Base-by-base conservation (phyloP, 495 filamentous ascomycete genomes). In the Collariella sp. region DNA sequence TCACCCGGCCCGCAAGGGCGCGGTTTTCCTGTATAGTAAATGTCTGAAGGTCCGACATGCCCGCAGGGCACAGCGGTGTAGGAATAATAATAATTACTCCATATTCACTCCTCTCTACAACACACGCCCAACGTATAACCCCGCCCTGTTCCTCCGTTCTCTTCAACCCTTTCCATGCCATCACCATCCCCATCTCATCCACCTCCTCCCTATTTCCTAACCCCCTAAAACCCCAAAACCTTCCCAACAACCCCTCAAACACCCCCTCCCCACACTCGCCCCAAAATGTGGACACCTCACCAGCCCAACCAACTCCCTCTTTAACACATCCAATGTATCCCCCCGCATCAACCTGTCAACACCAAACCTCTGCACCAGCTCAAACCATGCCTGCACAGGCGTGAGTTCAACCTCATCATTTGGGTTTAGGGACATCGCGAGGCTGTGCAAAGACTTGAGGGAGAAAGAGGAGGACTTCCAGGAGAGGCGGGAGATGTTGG, bases 361-460 rank as follows among this genome's bases (percentile, higher is more conserved):
- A 7, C 62, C 62, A 54, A 65, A 72, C 35, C 54, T 29, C 12
- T 40, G 55, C 43, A 59, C 68, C 7, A 79, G 64, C 62, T 72
- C 66, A 62, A 77, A 79, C 75, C 75, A 79, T 0, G 68, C 73
- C 59, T 79, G 76, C 45, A 79, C 74, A 18, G 76, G 76, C 55
- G 75, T 70, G 29, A 79, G 63, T 55, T 77, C 75, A 15, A 57
- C 41, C 38, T 64, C 67, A 1, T 52, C 57, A 0, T 52, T 52
- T 44, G 64, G 62, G 46, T 65, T 71, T 13, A 75, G 62, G 19
- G 61, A 60, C 18, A 60, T 53, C 5, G 68, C 67, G n/a, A 79
- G 70, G 7, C 62, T 67, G 52, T 68, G 60, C 12, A 77, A 67
- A 24, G 58, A 55, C 15, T 50, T 50, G 15, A 77, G 67, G 18